A percentile compares a stretch with the other conserved stretches of the same genome.
Conservation (phyloP, 2,329 filamentous ascomycete species). For the Aspergillus sp. region DNA sequence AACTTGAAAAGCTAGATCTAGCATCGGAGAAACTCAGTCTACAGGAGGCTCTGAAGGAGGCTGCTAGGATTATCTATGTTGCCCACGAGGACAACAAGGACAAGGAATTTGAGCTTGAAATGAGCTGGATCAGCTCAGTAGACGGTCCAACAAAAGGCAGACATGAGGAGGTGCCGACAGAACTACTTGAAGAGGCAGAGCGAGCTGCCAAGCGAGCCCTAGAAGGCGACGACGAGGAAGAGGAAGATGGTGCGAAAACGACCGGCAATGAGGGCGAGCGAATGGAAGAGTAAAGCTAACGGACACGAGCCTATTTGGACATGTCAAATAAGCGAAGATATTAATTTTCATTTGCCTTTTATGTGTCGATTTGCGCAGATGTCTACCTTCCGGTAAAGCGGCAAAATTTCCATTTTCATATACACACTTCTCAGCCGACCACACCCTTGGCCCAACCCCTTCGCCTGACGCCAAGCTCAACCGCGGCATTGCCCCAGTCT, state of each 20-base stretch:
- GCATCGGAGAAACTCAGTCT: conserved; percentile 73
- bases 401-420: neutral
- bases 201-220: conserved; percentile 85
- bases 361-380: neutral
- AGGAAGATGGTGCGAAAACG: conserved; percentile 65
- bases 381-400: neutral
- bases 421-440: conserved; percentile 40
- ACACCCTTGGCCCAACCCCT: conserved; percentile 76
- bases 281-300: conserved; percentile 74
- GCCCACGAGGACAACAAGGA: conserved; percentile 99
- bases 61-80: conserved; percentile 93
- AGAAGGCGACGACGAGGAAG: conserved; percentile 79
- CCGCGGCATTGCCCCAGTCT: conserved; percentile 92
- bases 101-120: conserved; percentile 98
- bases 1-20: conserved; percentile 96
- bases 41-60: conserved; percentile 89
- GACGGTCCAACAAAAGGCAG: conserved; percentile 88
- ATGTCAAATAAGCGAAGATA: conserved; percentile 1
- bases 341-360: neutral
- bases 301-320: neutral
- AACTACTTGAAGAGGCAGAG: conserved; percentile 87
- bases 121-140: conserved; percentile 91
- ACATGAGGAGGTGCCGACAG: conserved; percentile 90
- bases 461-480: conserved; percentile 89
- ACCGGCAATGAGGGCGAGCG: conserved; percentile 66